Evolutionary conservation across 106 monocot genomes (phyloP).

Genomic region (Acorus gramineus): DNA sequence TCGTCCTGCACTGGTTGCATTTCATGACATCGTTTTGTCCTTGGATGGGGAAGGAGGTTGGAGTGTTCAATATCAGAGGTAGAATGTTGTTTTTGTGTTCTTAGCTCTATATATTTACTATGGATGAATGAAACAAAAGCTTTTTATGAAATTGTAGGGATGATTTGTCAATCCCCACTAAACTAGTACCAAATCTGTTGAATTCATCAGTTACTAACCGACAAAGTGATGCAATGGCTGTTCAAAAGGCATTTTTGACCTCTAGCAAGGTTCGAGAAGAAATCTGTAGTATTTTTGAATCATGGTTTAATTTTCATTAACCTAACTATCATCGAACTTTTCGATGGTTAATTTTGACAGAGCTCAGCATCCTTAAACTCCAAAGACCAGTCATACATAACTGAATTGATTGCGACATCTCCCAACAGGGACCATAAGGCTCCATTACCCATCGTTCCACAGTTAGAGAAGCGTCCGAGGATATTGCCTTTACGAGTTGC

Average conservation of each 20-base stretch:
- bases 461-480: slow-evolving; percentile 40
- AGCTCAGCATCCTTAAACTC: slow-evolving; percentile 34
- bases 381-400: slow-evolving; percentile 49
- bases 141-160: slow-evolving; percentile 30
- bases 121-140: not conserved
- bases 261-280: slow-evolving; percentile 40
- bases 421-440: slow-evolving; percentile 17
- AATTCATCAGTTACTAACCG: slow-evolving; percentile 56
- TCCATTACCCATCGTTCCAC: slow-evolving; percentile 46
- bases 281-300: not conserved
- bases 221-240: slow-evolving; percentile 66
- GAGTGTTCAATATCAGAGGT: slow-evolving; percentile 79
- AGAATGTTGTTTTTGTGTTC: not conserved
- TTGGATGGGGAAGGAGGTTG: slow-evolving; percentile 97
- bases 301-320: not conserved
- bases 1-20: slow-evolving; percentile 91
- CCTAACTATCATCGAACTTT: no score
- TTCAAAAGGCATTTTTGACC: slow-evolving; percentile 83
- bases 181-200: slow-evolving; percentile 22
- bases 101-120: not conserved
- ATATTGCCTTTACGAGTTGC: slow-evolving; percentile 66
- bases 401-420: slow-evolving; percentile 59
- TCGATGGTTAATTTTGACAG: slow-evolving; percentile 10
- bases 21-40: slow-evolving; percentile 94
- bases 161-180: slow-evolving; percentile 24